Conservation (phyloP, 202 grass and related monocot genomes). For the Carex arenaria region DNA sequence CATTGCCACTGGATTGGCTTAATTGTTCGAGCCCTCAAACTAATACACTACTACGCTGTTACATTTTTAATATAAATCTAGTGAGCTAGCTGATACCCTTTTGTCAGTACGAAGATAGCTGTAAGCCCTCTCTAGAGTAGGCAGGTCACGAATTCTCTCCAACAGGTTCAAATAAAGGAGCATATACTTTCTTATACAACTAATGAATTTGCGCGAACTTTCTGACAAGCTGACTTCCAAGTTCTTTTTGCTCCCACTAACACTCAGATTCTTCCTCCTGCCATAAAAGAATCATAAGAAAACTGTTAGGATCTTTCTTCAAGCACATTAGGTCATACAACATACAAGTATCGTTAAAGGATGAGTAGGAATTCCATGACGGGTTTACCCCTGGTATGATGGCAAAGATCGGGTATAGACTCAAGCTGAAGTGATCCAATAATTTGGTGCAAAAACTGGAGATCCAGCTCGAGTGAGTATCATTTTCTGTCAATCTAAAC, state of each 20-base stretch:
- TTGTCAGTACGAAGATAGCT: conserved; percentile 81
- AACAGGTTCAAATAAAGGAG: conserved; percentile 78
- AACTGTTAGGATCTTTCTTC: conserved; percentile 2
- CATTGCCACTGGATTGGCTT: neutral
- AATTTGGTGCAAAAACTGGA: neutral
- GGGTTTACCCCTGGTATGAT: neutral
- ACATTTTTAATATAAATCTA: neutral
- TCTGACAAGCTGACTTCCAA: conserved; percentile 94
- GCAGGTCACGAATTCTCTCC: conserved; percentile 78
- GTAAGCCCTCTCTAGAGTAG: conserved; percentile 80
- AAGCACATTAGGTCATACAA: conserved; percentile 18
- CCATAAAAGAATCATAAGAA: conserved; percentile 15
- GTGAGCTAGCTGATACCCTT: conserved; percentile 44
- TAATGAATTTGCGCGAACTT: conserved; percentile 97
- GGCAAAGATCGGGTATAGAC: neutral
- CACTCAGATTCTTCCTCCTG: conserved; percentile 82
- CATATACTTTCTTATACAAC: conserved; percentile 91
- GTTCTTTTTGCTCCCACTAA: conserved; percentile 71
- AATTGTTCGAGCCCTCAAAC: neutral
- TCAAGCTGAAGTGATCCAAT: neutral
- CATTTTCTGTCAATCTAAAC: neutral
- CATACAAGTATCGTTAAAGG: neutral
- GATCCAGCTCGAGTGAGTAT: neutral
- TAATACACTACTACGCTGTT: conserved; percentile 13
- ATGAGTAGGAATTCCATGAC: neutral